These are phyloP conservation scores for Dipodascopsis uninucleata DNA, from an alignment of 805 yeast species.

Conservation along the genomic window DNA sequence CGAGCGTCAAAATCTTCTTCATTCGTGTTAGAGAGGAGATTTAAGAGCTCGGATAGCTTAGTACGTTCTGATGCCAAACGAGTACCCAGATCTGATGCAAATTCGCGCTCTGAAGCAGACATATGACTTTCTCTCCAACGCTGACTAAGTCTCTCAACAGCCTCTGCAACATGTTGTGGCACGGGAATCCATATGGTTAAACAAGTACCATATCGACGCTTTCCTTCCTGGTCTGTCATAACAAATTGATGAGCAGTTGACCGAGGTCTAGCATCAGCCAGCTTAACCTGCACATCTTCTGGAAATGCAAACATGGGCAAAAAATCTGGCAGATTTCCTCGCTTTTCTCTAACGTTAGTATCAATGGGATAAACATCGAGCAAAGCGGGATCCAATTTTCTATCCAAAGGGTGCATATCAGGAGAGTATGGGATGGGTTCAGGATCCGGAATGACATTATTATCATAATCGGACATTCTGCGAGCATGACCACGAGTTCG, in stretches of 20 bases:
- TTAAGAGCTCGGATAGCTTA: conserved; percentile 1
- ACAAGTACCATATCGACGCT: conserved; percentile 20
- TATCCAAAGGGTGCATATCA: conserved; percentile 21
- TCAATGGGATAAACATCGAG: conserved; percentile 20
- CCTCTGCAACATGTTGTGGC: conserved; percentile 6
- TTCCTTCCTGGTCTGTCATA: conserved; percentile 24
- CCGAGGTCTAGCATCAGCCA: conserved; percentile 17
- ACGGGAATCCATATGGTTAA: conserved; percentile 23
- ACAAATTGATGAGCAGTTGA: conserved; percentile 25
- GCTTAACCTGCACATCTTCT: conserved; percentile 17
- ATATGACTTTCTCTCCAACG: conserved; percentile 18
- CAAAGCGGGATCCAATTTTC: conserved; percentile 23
- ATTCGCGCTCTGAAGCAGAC: conserved; percentile 19
- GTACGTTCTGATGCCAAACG: conserved; percentile 10
- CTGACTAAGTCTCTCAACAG: conserved; percentile 13
- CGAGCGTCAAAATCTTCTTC: not conserved
- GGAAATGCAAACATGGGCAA: conserved; percentile 30
- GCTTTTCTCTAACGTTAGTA: not conserved
- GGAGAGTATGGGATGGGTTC: conserved; percentile 18
- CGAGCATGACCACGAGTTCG: conserved; percentile 16
- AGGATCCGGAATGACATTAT: conserved; percentile 24
- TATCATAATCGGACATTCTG: conserved; percentile 19
- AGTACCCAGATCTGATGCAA: conserved; percentile 12
- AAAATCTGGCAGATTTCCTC: conserved; percentile 24
- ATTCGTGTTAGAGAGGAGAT: not conserved